Conservation (phyloP, 805 yeast species). For the Pichia paraexigua region DNA sequence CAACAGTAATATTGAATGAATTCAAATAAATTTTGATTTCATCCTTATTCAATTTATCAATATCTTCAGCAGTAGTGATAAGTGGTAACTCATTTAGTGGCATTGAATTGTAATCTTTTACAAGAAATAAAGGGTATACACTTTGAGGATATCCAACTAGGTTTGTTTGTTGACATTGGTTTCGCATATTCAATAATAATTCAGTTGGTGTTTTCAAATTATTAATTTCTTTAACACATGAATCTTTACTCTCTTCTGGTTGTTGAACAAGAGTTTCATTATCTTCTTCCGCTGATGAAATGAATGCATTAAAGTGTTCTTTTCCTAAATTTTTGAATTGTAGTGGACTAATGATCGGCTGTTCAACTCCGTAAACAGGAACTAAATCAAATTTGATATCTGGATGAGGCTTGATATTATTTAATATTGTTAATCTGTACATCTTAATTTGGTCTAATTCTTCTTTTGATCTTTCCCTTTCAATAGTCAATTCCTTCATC, state of each 20-base stretch:
- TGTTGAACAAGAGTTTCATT: no score
- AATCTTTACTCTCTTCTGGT: neutral
- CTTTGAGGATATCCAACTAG: neutral
- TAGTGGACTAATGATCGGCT: neutral
- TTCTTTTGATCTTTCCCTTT: neutral
- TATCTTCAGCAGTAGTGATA: neutral
- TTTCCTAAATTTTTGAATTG: neutral
- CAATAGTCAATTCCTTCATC: neutral
- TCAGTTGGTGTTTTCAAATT: neutral
- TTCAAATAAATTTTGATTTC: neutral
- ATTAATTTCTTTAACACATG: neutral
- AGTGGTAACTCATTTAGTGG: neutral
- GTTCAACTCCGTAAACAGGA: neutral
- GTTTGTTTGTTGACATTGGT: neutral
- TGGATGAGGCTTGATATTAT: neutral
- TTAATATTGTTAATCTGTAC: neutral
- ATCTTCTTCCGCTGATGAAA: neutral
- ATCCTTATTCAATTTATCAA: neutral
- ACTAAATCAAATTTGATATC: neutral
- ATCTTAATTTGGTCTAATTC: neutral
- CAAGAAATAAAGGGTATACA: neutral
- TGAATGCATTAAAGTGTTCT: neutral
- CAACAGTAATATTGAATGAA: neutral
- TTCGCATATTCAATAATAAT: neutral
- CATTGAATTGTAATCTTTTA: neutral